These are phyloP conservation scores for Artemisia argyi DNA, from an alignment of 129 eudicot species.

Conservation along the genomic window DNA sequence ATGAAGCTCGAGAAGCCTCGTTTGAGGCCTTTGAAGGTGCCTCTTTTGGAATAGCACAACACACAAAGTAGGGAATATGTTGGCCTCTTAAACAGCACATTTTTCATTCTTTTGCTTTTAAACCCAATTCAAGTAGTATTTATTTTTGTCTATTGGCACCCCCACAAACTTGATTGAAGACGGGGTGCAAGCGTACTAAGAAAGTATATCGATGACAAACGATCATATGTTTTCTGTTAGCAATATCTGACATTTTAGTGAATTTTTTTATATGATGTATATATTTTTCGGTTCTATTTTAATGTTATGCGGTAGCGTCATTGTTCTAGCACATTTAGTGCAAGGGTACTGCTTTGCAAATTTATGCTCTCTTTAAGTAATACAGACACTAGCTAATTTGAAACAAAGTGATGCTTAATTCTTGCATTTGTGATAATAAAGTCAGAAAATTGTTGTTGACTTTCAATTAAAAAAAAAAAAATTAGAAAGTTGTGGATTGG, in stretches of 20 bases:
- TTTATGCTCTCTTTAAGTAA: neutral
- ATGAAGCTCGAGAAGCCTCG: constrained; percentile 59
- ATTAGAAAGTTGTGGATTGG: too few relatives aligned
- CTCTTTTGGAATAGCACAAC: constrained; percentile 51
- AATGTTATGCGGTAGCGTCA: too few relatives aligned
- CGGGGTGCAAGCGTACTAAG: constrained; percentile 29
- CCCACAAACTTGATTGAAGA: constrained; percentile 22
- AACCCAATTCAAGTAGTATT: constrained; percentile 6
- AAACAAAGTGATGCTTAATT: too few relatives aligned
- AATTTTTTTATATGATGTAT: neutral
- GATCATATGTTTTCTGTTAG: neutral
- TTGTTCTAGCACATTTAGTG: too few relatives aligned
- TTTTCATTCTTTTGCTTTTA: constrained; percentile 1
- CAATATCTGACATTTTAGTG: neutral
- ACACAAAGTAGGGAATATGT: neutral
- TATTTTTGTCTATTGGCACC: neutral
- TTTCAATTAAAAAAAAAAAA: too few relatives aligned
- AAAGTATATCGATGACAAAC: neutral
- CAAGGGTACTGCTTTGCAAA: neutral
- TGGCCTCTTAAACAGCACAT: neutral
- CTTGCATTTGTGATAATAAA: too few relatives aligned
- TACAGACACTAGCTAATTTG: neutral
- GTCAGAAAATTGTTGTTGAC: too few relatives aligned
- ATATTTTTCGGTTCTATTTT: neutral
- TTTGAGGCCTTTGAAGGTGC: constrained; percentile 48